A percentile compares a stretch with the other conserved stretches of the same genome.
These are phyloP conservation scores for Boletus tomentosulus DNA, from an alignment of 768 basidiomycete species.

Conservation along the genomic window DNA sequence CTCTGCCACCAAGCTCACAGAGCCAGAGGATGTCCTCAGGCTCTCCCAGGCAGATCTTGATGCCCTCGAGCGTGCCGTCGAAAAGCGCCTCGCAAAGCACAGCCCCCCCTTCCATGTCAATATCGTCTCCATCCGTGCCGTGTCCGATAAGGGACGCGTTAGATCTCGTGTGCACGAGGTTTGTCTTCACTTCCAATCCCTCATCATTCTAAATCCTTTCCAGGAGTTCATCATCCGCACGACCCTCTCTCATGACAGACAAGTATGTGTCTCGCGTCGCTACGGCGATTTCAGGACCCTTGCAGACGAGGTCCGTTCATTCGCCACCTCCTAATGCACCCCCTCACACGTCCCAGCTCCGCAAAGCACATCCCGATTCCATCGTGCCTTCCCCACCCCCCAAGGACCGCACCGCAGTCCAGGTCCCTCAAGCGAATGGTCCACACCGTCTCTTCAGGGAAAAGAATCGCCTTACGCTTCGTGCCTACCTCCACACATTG, in stretches of 20 bases:
- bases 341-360: constrained; percentile 52
- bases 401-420: constrained; percentile 79
- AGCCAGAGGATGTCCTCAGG: constrained; percentile 86
- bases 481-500: constrained; percentile 85
- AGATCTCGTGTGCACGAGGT: constrained; percentile 87
- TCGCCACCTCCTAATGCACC: not conserved
- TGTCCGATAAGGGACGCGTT: constrained; percentile 80
- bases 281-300: constrained; percentile 95
- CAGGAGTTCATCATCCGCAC: constrained; percentile 97
- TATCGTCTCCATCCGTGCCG: constrained; percentile 80
- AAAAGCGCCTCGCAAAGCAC: constrained; percentile 52
- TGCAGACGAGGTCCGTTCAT: constrained; percentile 63
- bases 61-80: constrained; percentile 68
- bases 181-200: constrained; percentile 23
- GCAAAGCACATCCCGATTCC: constrained; percentile 81
- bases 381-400: constrained; percentile 77
- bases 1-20: constrained; percentile 75
- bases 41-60: constrained; percentile 82
- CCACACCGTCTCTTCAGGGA: constrained; percentile 67
- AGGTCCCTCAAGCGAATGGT: constrained; percentile 9
- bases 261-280: constrained; percentile 85
- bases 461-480: constrained; percentile 91
- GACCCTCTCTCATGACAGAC: constrained; percentile 61
- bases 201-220: not conserved
- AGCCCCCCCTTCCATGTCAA: constrained; percentile 79